A percentile compares a stretch with the other conserved stretches of the same genome.
phyloP scores from a whole-genome alignment of 2,329 filamentous ascomycete species.

The Penicillium rolfsii region DNA sequence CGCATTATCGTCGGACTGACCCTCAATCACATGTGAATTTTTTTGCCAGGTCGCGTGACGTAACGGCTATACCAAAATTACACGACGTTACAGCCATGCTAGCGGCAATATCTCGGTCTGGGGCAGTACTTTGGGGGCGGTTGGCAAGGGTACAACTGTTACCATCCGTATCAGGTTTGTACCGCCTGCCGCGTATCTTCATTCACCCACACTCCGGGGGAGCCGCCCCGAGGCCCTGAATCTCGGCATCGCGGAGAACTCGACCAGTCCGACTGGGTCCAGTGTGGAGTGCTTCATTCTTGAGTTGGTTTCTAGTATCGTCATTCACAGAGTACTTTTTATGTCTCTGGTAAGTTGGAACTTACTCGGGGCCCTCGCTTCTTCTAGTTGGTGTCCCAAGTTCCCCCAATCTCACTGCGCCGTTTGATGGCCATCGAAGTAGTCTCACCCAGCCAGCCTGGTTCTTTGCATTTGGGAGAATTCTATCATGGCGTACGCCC shows the following conservation, averaged over 20 bases:
- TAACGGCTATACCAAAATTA: constrained; percentile 36
- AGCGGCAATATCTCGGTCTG: not conserved
- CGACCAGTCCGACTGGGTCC: not conserved
- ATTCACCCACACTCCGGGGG: not conserved
- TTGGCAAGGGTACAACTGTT: not conserved
- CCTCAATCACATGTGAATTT: constrained; percentile 43
- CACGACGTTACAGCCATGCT: constrained; percentile 14
- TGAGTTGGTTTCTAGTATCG: not conserved
- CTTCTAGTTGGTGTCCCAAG: not conserved
- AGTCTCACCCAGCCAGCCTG: not conserved
- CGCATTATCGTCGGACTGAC: constrained; percentile 10
- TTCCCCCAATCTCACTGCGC: not conserved
- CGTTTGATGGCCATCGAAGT: not conserved
- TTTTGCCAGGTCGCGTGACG: constrained; percentile 39
- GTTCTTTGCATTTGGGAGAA: constrained; percentile 1
- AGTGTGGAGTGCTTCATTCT: constrained; percentile 4
- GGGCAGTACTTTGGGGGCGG: constrained; percentile 2
- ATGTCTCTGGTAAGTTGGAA: not conserved
- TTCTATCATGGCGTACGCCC: not conserved
- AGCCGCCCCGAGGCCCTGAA: constrained; percentile 4
- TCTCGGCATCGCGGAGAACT: constrained; percentile 3
- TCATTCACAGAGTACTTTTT: not conserved
- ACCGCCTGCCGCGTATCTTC: not conserved
- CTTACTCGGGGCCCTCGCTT: not conserved
- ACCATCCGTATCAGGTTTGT: not conserved